Percentiles rank a stretch among this genome's conserved stretches.
Evolutionary conservation across 2,329 filamentous ascomycete genomes (phyloP).

Genomic region (Nemania abortiva): DNA sequence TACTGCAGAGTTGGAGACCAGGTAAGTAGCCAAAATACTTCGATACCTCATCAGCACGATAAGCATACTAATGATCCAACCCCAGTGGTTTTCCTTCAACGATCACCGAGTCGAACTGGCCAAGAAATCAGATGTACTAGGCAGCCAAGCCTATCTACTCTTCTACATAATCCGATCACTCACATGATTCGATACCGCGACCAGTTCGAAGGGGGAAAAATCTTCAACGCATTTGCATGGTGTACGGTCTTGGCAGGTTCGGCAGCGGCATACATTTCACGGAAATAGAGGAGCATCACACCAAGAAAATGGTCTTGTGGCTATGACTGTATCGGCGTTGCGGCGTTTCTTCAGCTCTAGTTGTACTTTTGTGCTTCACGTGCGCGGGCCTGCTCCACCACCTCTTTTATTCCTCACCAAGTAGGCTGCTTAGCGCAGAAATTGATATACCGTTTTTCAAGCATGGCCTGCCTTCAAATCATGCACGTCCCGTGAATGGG

Average conservation of each 20-base stretch:
- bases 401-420: neutral
- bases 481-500: neutral
- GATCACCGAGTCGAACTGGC: constrained; percentile 92
- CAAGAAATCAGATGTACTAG: constrained; percentile 84
- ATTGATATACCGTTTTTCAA: neutral
- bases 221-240: constrained; percentile 47
- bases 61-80: constrained; percentile 15
- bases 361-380: constrained; percentile 12
- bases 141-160: constrained; percentile 87
- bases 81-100: constrained; percentile 93
- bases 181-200: constrained; percentile 29
- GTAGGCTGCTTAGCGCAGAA: neutral
- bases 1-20: constrained; percentile 85
- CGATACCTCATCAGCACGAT: neutral
- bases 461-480: neutral
- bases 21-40: constrained; percentile 55
- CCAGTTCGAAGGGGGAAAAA: neutral
- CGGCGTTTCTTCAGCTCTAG: constrained; percentile 26
- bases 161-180: constrained; percentile 81
- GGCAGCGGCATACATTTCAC: constrained; percentile 32
- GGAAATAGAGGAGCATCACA: constrained; percentile 42
- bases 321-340: constrained; percentile 29
- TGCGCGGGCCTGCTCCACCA: neutral
- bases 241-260: constrained; percentile 34
- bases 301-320: constrained; percentile 12